Base-by-base conservation (phyloP, 2,329 filamentous ascomycete genomes). In the Escovopsis weberi region DNA sequence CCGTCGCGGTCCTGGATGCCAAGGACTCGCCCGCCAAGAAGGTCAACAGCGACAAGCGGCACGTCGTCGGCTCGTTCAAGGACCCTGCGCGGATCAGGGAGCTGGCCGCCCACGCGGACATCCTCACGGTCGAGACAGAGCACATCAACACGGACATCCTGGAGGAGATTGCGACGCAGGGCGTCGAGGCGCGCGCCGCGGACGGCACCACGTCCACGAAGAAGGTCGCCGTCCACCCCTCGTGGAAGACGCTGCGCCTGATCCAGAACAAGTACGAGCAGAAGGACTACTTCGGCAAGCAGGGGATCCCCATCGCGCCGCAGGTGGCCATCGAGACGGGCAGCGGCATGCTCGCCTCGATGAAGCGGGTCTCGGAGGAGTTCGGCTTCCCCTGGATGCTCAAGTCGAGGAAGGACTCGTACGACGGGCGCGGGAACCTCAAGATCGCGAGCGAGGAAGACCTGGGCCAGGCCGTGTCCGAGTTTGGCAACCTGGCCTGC, bases 241-340 rank as follows among this genome's bases (percentile, higher is more conserved):
- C 80, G 46, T 94, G 85, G 82, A 76, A 78, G 63, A 94, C 88
- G 2, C 73, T 96, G 42, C 76, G 85, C 28, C 78, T 82, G 15
- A 94, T 96, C 54, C 89, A 95, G 67, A 86, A 96, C 67, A 96
- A 96, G 67, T 95, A 77, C 58, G 67, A 77, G 48, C 89, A 96
- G 59, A 95, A 96, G 64, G 74, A 83, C 58, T 81, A 93, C 57
- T 69, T 95, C 43, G 65, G 68, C 37, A 68, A 74, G 48, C 68
- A 76, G 47, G 76, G 72, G 1, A 78, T 95, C 6, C 78, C 81
- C 19, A 80, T 86, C 45, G 83, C 85, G 1, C 71, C 78, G 37
- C 84, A 85, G 52, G 65, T 80, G 41, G 73, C 79, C 26, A 63
- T 93, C 38, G 70, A 75, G 43, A 58, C 56, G 3, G 68, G 63